These are phyloP conservation scores for Ophiostoma novo-ulmi DNA, from an alignment of 2,329 filamentous ascomycete genomes.

Conservation along the genomic window DNA sequence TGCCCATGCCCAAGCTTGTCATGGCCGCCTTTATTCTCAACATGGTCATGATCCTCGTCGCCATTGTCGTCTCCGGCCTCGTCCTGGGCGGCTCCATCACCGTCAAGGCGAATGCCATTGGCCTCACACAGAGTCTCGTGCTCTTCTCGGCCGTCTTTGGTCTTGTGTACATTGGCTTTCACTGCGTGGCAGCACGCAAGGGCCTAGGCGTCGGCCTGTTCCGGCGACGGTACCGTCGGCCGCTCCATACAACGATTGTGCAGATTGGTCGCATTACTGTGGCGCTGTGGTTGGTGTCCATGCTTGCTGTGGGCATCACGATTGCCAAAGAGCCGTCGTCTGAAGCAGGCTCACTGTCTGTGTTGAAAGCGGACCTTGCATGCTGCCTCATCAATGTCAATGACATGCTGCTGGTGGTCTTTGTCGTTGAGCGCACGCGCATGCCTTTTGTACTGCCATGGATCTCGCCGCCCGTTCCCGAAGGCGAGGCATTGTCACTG, in stretches of 20 bases:
- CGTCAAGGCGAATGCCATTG: slow-evolving; percentile 25
- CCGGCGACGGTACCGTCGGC: slow-evolving; percentile 30
- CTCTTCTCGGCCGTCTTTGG: slow-evolving; percentile 31
- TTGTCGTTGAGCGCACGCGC: slow-evolving; percentile 24
- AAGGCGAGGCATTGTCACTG: slow-evolving; percentile 14
- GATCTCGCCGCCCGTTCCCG: slow-evolving; percentile 26
- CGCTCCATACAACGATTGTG: slow-evolving; percentile 33
- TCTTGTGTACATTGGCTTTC: slow-evolving; percentile 33
- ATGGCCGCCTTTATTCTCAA: slow-evolving; percentile 23
- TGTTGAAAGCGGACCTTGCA: slow-evolving; percentile 24
- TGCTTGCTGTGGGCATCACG: slow-evolving; percentile 31
- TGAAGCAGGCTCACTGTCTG: neutral
- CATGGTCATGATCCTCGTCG: slow-evolving; percentile 26
- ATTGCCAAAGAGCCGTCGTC: slow-evolving; percentile 19
- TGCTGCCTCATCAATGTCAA: slow-evolving; percentile 22
- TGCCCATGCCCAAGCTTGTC: slow-evolving; percentile 26
- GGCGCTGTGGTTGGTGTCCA: slow-evolving; percentile 31
- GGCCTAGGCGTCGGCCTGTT: slow-evolving; percentile 29
- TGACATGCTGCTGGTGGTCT: slow-evolving; percentile 19
- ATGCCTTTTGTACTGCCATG: slow-evolving; percentile 29
- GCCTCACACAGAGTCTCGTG: slow-evolving; percentile 30
- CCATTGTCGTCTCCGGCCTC: slow-evolving; percentile 28
- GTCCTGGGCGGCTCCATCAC: slow-evolving; percentile 28
- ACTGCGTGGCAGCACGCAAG: slow-evolving; percentile 31
- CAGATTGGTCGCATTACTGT: slow-evolving; percentile 32